Conservation (phyloP, 2,329 filamentous ascomycete species). For the Penicillium verrucosum region DNA sequence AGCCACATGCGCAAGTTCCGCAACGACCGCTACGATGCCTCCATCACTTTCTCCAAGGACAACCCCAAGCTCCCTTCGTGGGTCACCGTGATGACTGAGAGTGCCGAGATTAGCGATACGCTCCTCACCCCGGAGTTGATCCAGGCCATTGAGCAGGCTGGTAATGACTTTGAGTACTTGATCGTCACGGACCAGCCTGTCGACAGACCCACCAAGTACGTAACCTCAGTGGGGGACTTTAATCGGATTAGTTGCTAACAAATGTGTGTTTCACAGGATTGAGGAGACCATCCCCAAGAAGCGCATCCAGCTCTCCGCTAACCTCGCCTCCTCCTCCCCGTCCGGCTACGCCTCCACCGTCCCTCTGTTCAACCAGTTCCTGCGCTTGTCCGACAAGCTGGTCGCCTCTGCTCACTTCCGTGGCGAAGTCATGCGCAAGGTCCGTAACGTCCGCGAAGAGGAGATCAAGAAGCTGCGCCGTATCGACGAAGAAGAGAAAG, state of each 20-base stretch:
- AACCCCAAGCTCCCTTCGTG: constrained; percentile 82
- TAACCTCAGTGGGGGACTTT: constrained; percentile 13
- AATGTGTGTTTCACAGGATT: constrained; percentile 52
- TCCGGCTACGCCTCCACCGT: constrained; percentile 63
- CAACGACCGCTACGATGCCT: constrained; percentile 91
- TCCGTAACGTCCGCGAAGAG: constrained; percentile 75
- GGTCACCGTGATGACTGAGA: constrained; percentile 95
- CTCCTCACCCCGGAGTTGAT: constrained; percentile 85
- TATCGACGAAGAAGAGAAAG: constrained; percentile 68
- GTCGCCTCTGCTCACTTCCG: constrained; percentile 79
- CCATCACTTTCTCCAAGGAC: constrained; percentile 90
- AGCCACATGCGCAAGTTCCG: constrained; percentile 84
- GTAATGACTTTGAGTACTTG: constrained; percentile 78
- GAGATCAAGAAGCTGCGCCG: constrained; percentile 76
- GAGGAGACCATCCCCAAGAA: constrained; percentile 83
- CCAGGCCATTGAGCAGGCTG: constrained; percentile 72
- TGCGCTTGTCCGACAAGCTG: constrained; percentile 80
- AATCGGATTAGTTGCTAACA: not conserved
- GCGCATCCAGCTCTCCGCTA: constrained; percentile 73
- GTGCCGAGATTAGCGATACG: constrained; percentile 84
- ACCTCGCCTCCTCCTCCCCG: constrained; percentile 62
- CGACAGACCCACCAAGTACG: constrained; percentile 81
- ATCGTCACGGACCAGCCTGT: constrained; percentile 86
- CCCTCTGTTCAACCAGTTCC: constrained; percentile 75
- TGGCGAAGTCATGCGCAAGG: constrained; percentile 81